Percentiles rank a stretch among this genome's conserved stretches.
These are phyloP conservation scores for Auricularia cornea DNA, from an alignment of 768 basidiomycete genomes.

Conservation along the genomic window DNA sequence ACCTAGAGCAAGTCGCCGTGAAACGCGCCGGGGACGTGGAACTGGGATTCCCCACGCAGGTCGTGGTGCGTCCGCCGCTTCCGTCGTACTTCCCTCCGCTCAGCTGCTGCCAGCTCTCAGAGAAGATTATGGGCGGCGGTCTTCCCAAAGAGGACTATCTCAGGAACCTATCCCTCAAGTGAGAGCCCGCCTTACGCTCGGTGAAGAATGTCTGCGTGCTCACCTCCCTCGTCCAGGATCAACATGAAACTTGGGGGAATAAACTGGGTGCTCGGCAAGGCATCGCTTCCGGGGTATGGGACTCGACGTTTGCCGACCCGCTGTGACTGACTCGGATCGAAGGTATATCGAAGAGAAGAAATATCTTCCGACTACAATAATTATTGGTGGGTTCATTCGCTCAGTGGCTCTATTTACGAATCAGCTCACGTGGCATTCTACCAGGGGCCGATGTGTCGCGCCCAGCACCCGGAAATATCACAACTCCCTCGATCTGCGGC, in stretches of 20 bases:
- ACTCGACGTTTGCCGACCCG: too few relatives aligned
- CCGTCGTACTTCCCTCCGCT: too few relatives aligned
- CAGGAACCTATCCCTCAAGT: constrained; percentile 52
- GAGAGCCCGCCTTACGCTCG: too few relatives aligned
- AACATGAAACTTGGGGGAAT: neutral
- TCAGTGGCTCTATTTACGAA: too few relatives aligned
- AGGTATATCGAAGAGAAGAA: neutral
- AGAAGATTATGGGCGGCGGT: neutral
- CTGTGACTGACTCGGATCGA: too few relatives aligned
- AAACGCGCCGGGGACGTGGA: constrained; percentile 51
- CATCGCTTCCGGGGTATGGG: neutral
- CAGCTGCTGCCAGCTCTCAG: neutral
- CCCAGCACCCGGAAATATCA: constrained; percentile 37
- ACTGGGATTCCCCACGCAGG: constrained; percentile 37
- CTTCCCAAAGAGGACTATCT: constrained; percentile 40
- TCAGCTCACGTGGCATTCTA: too few relatives aligned
- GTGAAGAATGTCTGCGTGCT: too few relatives aligned
- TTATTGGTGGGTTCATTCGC: neutral
- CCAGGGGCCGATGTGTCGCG: constrained; percentile 44
- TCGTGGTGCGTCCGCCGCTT: constrained; percentile 26
- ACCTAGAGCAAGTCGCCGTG: constrained; percentile 19
- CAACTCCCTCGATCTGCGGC: constrained; percentile 48
- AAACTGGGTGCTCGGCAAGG: neutral
- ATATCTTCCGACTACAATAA: neutral
- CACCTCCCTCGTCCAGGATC: neutral